Evolutionary conservation across 129 eudicot genomes (phyloP), one percentile per base, ranked within the genome.

Genomic region (Silybum marianum): DNA sequence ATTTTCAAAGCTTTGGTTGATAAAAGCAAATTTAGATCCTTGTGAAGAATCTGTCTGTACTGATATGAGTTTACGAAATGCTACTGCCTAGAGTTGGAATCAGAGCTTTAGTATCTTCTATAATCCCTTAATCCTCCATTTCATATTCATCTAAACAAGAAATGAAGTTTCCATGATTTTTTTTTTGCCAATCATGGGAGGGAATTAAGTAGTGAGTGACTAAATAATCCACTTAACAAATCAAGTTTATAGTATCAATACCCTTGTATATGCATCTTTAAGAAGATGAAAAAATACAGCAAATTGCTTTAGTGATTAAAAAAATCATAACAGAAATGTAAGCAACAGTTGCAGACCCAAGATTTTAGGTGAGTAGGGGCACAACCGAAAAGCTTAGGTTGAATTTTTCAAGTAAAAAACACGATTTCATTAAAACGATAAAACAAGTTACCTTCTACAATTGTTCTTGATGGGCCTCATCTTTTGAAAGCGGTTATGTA

Each of bases 51-150:
- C 5, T 6, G 8, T 51, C 21, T 7, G 9, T 51, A 51, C 21
- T 51, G 63, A n/a, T 25, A 26, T 25, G 10, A 42, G 46, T 2
- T 12, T 8, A 62, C 11, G 25, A 79, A 6, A 19, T 69, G 36
- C 23, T 67, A 42, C 65, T 54, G 69, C 69, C 34, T 19, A 42
- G 24, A 66, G 67, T 40, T 11, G 44, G 54, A 5, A 66, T 74
- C 75, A 21, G 32, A 0, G 54, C 39, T 16, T 32, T 5, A 48
- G 23, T 48, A 82, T 54, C 81, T 32, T 25, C 65, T 68, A 82
- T 42, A 75, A 69, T 72, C n/a, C 77, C 63, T 13, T 54, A 54
- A 4, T 54, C n/a, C 21, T 66, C 48, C 62, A 14, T 7, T 32
- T 39, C 48, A 30, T 16, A n/a, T 30, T 32, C 76, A 48, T 24